Evolutionary conservation across 2,329 filamentous ascomycete species (phyloP).

Genomic region (Macrophomina phaseolina): DNA sequence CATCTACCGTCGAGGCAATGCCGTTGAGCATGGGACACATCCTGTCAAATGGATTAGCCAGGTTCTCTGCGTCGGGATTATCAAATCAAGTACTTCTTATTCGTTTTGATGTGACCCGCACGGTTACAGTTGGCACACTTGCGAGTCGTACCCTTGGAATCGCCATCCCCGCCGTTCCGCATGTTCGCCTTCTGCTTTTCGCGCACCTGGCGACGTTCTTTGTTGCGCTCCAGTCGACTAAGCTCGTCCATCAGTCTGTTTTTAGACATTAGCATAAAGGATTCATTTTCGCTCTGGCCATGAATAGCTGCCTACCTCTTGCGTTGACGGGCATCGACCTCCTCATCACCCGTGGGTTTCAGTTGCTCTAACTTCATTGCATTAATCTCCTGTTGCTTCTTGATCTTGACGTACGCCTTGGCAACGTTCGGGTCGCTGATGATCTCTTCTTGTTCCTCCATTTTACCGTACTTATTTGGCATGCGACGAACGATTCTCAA

Average conservation of each 20-base stretch:
- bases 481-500: conserved; percentile 76
- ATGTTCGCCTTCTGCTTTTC: conserved; percentile 80
- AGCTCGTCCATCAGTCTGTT: conserved; percentile 74
- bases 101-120: conserved; percentile 97
- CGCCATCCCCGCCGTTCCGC: conserved; percentile 45
- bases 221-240: conserved; percentile 85
- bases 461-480: conserved; percentile 67
- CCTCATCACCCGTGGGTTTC: conserved; percentile 69
- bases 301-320: conserved; percentile 49
- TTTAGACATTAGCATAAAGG: conserved; percentile 32
- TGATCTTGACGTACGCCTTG: conserved; percentile 82
- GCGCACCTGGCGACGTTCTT: conserved; percentile 84
- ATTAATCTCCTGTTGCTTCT: conserved; percentile 72
- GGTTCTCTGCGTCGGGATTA: not conserved
- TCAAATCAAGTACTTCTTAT: conserved; percentile 75
- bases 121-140: conserved; percentile 98
- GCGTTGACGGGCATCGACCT: conserved; percentile 67
- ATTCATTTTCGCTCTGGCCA: not conserved
- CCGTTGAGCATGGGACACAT: conserved; percentile 28
- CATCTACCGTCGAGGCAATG: conserved; percentile 18
- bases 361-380: conserved; percentile 69
- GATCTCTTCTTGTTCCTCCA: conserved; percentile 63
- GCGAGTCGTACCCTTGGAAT: conserved; percentile 66
- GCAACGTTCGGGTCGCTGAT: conserved; percentile 86
- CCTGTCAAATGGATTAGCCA: conserved; percentile 2